A percentile compares a stretch with the other conserved stretches of the same genome.
These are phyloP conservation scores for Camptophora hylomeconis DNA, from an alignment of 2,329 filamentous ascomycete genomes.

Conservation along the genomic window DNA sequence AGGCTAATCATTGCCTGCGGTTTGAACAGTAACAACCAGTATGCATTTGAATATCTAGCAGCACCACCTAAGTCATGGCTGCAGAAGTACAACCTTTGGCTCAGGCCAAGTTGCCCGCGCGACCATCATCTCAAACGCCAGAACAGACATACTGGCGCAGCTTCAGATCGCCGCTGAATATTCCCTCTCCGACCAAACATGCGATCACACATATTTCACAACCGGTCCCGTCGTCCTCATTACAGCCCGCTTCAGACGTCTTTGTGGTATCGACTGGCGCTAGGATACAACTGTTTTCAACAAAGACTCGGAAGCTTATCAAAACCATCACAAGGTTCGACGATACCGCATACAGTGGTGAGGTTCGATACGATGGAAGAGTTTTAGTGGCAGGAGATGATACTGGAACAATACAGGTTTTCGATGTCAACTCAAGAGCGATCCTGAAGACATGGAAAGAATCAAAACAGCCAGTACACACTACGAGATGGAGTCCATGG, in stretches of 20 bases:
- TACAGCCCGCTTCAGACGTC: constrained; percentile 45
- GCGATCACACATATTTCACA: constrained; percentile 84
- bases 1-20: too few relatives aligned
- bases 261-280: constrained; percentile 94
- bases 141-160: constrained; percentile 95
- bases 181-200: constrained; percentile 81
- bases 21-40: too few relatives aligned
- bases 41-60: too few relatives aligned
- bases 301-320: constrained; percentile 76
- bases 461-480: constrained; percentile 89
- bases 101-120: constrained; percentile 69
- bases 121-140: constrained; percentile 69
- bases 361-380: constrained; percentile 76
- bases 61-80: too few relatives aligned
- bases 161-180: constrained; percentile 81
- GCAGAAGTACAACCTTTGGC: constrained; percentile 70
- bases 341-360: constrained; percentile 78
- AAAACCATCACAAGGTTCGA: constrained; percentile 93
- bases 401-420: constrained; percentile 83
- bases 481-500: constrained; percentile 80
- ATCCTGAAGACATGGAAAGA: constrained; percentile 92
- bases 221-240: constrained; percentile 39
- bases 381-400: constrained; percentile 88
- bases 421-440: constrained; percentile 76
- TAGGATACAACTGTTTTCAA: constrained; percentile 85